A percentile compares a stretch with the other conserved stretches of the same genome.
These are phyloP conservation scores for Arthroderma sp. DNA, from an alignment of 2,329 filamentous ascomycete genomes.

Conservation along the genomic window DNA sequence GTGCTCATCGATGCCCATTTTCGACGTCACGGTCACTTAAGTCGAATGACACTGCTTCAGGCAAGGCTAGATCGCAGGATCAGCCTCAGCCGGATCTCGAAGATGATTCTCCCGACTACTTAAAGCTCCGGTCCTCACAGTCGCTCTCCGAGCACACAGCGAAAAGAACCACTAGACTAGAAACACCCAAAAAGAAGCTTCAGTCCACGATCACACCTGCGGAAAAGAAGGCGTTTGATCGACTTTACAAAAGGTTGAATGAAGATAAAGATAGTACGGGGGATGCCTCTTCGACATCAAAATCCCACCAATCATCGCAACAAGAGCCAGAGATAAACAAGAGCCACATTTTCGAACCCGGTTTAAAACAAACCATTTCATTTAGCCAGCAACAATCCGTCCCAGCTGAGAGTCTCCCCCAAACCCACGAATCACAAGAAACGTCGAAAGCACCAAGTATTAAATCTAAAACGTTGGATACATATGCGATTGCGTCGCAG, in stretches of 20 bases:
- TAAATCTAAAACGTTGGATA: not conserved
- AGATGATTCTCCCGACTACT: not conserved
- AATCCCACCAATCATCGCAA: no score
- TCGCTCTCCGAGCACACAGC: not conserved
- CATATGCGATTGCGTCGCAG: constrained; percentile 5
- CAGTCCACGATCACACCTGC: constrained; percentile 5
- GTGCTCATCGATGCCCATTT: no score
- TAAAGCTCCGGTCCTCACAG: not conserved
- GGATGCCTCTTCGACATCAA: not conserved
- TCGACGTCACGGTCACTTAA: no score
- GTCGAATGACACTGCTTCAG: no score
- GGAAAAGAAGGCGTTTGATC: constrained; percentile 4
- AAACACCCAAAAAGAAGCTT: not conserved
- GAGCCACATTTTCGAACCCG: no score
- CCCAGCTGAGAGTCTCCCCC: no score
- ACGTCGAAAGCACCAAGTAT: not conserved
- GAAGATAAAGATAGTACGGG: not conserved
- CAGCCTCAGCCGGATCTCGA: not conserved
- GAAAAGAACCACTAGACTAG: not conserved
- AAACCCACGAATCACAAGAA: no score
- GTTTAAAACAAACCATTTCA: no score
- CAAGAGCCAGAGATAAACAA: no score
- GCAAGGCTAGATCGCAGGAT: no score
- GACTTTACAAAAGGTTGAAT: not conserved
- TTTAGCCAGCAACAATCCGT: no score